Evolutionary conservation across 2,329 filamentous ascomycete species (phyloP), one percentile per base, ranked within the genome.

Genomic region (Arachnopeziza araneosa): DNA sequence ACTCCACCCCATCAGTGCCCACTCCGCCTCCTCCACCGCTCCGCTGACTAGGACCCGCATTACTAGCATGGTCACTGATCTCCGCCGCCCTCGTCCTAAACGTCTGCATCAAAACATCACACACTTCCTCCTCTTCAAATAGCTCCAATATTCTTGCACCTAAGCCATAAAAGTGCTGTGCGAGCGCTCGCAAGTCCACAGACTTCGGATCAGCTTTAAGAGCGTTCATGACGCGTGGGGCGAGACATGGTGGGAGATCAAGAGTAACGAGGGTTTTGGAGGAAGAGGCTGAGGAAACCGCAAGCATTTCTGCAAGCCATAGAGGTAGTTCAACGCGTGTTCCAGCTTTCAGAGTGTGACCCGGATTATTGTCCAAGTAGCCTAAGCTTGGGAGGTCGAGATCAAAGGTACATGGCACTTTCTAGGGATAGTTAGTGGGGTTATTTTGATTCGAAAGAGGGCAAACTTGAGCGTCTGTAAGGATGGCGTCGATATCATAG

Each of bases 341-440:
- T 62, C 90, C 90, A 58, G 87, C 77, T 74, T 93, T 95, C 69
- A 98, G 87, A 72, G 89, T 76, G 32, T 81, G 77, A 1, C 75
- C 73, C 24, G 89, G 83, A 70, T 91, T 93, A 70, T 92, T 92
- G 76, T 96, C 92, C 61, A 99, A 82, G 73, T 96, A 91, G 67
- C 93, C 93, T 52, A 98, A 84, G 59, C 90, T 87, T 22, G 92
- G 89, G 32, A 96, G 87, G 61, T 93, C 89, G 70, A 97, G 84
- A 71, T 96, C 90, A 76, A 98, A 97, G 56, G 90, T 96, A 78
- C 93, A 96, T 50, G 95, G 93, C 32, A 97, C 85, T 89, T 97
- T 98, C 87, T 96, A 68, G 57, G 56, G 32, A 50, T 48, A 66
- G 55, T 64, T 64, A 63, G 55, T 19, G 24, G 53, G 59, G 55